Evolutionary conservation across 1,139 yeast genomes (phyloP), one percentile per base, ranked within the genome.

Genomic region (Suhomyces yuchorum): DNA sequence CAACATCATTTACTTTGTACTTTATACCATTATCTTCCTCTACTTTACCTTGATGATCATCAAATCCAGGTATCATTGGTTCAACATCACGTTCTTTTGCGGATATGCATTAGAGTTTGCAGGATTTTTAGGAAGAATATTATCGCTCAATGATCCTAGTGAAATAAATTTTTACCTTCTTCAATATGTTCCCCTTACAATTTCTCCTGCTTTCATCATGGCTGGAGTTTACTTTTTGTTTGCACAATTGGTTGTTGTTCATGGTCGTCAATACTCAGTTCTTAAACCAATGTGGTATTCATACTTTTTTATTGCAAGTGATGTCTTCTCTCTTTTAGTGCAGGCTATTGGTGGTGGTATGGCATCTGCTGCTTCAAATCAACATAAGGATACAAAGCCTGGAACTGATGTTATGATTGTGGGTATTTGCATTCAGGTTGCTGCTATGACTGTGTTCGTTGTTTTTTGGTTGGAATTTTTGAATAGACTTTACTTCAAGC

Each of bases 151-250:
- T 4, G 68, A 71, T 51, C 66, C 78, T 52, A 62, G 69, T n/a
- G 62, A 68, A 42, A 53, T 69, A 44, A 63, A 77, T 50, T 71
- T 71, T 42, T 91, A 75, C 62, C 65, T 88, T 47, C 66, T 84
- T 53, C 96, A 91, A 65, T 80, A 84, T 54, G 79, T 85, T 44
- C 71, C 86, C 50, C 71, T 90, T 52, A 89, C 96, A 0, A 70
- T 91, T 45, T 93, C 91, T 0, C 97, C 97, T 0, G 93, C 93
- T 6, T 90, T 92, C 63, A 75, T 88, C 46, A 87, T 89, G 91
- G 97, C 87, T 3, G 97, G 96, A 4, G 75, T 91, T 8, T 91
- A 91, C 67, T 87, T 81, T 59, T 68, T 85, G 44, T 75, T 90
- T 58, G 95, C 91, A 4, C 90, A 88, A 64, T 57, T 87, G 53